Conservation (phyloP, 495 filamentous ascomycete genomes). For the Pseudotulostoma volvatum region DNA sequence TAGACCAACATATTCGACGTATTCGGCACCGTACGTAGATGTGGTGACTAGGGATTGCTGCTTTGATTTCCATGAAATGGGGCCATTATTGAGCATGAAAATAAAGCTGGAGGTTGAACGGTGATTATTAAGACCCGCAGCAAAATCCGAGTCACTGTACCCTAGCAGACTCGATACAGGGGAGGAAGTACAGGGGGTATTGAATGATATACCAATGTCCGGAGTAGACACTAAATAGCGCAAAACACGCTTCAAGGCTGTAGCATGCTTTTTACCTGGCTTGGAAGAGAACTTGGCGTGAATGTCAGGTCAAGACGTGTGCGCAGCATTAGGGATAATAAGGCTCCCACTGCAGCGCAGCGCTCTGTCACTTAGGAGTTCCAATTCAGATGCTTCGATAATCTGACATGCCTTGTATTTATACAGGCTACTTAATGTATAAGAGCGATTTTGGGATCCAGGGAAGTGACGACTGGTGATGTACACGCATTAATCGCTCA, state of each 20-base stretch:
- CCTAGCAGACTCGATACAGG: background rate
- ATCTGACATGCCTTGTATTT: too few species aligned
- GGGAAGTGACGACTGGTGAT: background rate
- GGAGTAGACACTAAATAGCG: background rate
- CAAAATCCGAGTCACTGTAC: background rate
- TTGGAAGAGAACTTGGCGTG: constrained; percentile 9
- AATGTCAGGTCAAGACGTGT: constrained; percentile 11
- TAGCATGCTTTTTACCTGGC: constrained; percentile 6
- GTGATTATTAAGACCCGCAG: background rate
- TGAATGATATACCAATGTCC: background rate
- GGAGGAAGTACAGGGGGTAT: background rate
- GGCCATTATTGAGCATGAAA: background rate
- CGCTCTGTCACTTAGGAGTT: background rate
- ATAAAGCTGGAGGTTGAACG: background rate
- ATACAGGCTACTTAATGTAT: too few species aligned
- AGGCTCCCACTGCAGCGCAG: constrained; percentile 7
- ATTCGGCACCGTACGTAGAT: background rate
- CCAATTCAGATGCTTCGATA: background rate
- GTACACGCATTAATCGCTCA: background rate
- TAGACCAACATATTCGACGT: background rate
- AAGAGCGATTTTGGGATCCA: background rate
- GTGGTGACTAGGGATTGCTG: background rate
- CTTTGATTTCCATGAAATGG: background rate
- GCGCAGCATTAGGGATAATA: constrained; percentile 9
- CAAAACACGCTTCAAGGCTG: constrained; percentile 1